Percentiles rank a stretch among this genome's conserved stretches.
phyloP scores from a whole-genome alignment of 75 land plant species.

The Chamaecyparis obtusa region DNA sequence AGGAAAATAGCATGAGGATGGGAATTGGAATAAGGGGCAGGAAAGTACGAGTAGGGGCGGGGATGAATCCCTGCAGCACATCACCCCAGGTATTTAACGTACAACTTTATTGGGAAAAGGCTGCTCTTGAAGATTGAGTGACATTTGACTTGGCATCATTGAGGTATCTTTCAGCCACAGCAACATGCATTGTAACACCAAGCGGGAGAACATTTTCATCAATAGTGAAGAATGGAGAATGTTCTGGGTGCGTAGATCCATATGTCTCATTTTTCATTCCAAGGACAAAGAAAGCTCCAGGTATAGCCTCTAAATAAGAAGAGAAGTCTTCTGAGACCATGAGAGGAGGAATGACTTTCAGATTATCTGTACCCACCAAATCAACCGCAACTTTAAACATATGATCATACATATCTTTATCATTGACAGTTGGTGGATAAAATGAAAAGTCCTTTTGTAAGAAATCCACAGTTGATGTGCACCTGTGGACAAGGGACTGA shows the following conservation, averaged over 20 bases:
- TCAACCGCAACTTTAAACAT: conserved; percentile 50
- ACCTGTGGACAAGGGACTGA: conserved; percentile 79
- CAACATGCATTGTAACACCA: conserved; percentile 77
- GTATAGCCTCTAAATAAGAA: conserved; percentile 55
- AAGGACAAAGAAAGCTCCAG: conserved; percentile 54
- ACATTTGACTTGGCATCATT: conserved; percentile 14
- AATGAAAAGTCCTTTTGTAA: conserved; percentile 31
- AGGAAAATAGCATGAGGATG: too few relatives aligned
- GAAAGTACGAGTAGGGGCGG: too few relatives aligned
- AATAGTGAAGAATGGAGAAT: conserved; percentile 52
- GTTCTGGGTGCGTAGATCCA: conserved; percentile 32
- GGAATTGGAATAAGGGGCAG: too few relatives aligned
- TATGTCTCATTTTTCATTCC: conserved; percentile 50
- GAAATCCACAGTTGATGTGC: conserved; percentile 65
- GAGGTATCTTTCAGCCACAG: conserved; percentile 68
- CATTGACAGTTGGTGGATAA: conserved; percentile 62
- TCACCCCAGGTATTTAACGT: too few relatives aligned
- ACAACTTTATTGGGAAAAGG: background rate
- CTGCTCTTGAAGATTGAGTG: background rate
- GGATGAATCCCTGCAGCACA: too few relatives aligned
- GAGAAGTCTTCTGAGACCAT: conserved; percentile 89
- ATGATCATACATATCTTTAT: conserved; percentile 40
- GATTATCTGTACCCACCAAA: conserved; percentile 46
- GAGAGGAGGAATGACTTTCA: conserved; percentile 23
- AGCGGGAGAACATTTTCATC: conserved; percentile 69